Base-by-base conservation (phyloP, 2,329 filamentous ascomycete species). In the Pochonia chlamydosporia region DNA sequence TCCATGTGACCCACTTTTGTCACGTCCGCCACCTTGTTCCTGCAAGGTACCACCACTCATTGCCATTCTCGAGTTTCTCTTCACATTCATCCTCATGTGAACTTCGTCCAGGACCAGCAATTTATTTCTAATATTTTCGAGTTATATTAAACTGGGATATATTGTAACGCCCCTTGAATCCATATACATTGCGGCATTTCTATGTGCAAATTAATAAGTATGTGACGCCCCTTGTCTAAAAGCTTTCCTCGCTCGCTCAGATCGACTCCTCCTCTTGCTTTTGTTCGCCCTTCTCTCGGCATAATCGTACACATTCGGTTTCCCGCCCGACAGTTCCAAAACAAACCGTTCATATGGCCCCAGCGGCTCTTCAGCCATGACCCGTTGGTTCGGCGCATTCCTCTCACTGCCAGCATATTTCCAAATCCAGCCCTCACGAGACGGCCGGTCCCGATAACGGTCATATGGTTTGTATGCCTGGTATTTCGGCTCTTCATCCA, bases 291-390 rank as follows among this genome's bases (percentile, higher is more conserved):
- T 43, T 44, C 40, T 56, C 44, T 69, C 65, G 3, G 72, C 70
- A 54, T 65, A 74, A 16, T 67, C 60, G 48, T 62, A 69, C 3
- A 75, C 67, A 39, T 72, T 71, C 4, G 72, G 67, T 13, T 55
- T 59, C 1, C 74, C 73, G 0, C 66, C 67, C 16, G 71, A 65
- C 53, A 78, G 48, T 36, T 67, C 59, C 13, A 80, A 56, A 14
- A 79, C 50, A 49, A 73, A 70, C 40, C 69, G 60, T 58, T 81
- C 76, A 58, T 73, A 79, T 1, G 73, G 75, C 0, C 76, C 76
- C 4, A 81, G 54, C 4, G 65, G 71, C 56, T 79, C 77, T 54
- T 81, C 78, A 4, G 74, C 63, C 66, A 82, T 64, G 24, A 69
- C 62, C 21, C 63, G 62, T 51, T 67, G 59, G 39, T 53, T 61